A percentile compares a stretch with the other conserved stretches of the same genome.
These are phyloP conservation scores for Podospora pseudopauciseta DNA, from an alignment of 495 filamentous ascomycete genomes.

Conservation along the genomic window DNA sequence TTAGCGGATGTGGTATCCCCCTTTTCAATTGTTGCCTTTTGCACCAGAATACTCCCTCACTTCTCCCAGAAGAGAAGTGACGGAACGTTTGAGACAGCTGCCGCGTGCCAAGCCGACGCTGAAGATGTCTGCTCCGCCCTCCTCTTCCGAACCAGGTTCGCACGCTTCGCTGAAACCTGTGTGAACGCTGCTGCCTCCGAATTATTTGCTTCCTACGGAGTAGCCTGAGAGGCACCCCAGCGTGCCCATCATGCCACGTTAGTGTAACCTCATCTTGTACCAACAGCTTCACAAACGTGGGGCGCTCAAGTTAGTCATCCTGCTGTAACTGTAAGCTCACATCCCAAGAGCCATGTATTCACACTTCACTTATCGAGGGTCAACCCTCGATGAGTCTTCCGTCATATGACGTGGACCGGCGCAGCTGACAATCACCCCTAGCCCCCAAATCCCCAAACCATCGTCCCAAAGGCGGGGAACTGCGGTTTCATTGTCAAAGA, in stretches of 20 bases:
- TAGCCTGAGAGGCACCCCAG: background rate
- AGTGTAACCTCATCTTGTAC: background rate
- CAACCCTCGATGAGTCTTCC: background rate
- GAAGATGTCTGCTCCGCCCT: conserved; percentile 19
- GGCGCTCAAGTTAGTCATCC: background rate
- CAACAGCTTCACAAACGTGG: background rate
- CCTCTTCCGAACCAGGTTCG: conserved; percentile 10
- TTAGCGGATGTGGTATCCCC: conserved; percentile 1
- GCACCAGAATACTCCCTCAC: conserved; percentile 11
- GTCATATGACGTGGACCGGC: background rate
- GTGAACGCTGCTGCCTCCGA: background rate
- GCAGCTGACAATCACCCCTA: background rate
- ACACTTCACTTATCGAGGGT: background rate
- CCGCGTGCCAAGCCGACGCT: conserved; percentile 26
- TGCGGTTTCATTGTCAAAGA: conserved; percentile 3
- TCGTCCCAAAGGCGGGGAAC: conserved; percentile 8
- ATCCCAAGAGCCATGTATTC: background rate
- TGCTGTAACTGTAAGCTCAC: background rate
- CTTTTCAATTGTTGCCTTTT: background rate
- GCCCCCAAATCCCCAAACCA: background rate
- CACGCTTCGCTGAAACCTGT: conserved; percentile 1
- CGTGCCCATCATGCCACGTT: background rate
- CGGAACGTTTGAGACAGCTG: conserved; percentile 24
- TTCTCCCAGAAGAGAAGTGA: conserved; percentile 18
- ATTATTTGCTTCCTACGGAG: background rate